Base-by-base conservation (phyloP, 2,329 filamentous ascomycete species). In the Penicillium expansum region DNA sequence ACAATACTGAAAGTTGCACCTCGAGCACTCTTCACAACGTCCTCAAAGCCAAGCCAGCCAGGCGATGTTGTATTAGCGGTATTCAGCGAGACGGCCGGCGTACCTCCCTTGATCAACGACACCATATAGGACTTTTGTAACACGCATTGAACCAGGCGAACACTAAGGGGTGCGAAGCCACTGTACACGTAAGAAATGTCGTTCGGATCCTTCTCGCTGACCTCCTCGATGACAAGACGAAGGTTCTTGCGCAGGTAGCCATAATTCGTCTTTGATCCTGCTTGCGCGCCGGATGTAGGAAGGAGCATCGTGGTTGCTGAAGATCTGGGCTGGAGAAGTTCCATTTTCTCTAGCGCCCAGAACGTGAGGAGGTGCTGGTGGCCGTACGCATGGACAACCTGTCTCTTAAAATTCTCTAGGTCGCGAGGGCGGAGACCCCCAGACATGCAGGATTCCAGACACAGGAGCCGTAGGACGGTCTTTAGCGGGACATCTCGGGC, bases 101-200 rank as follows among this genome's bases (percentile, higher is more conserved):
- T 80, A 16, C 82, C 83, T 30, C 89, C 88, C 64, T 85, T 86
- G 51, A 85, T 86, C 11, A 92, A 82, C 5, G 84, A 86, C 55
- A 87, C 79, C 30, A 99, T 79, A 64, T 92, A 90, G 55, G 91
- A 86, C 74, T 99, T 99, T 73, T 97, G 92, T 47, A 99, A 77
- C 48, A 97, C 84, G 70, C 91, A 94, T 74, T 99, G 95, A 6
- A 99, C 88, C 5, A 99, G 83, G 16, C 94, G 87, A 52, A 97
- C 85, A 43, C 91, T 96, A 13, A 99, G 82, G 0, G 94, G 95
- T 5, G 95, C 94, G 71, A 97, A 99, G 51, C 94, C 95, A 62
- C 91, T 96, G 76, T 97, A 99, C 11, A 97, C 92, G 69, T 99
- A 99, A n/a, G 92, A 89, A 59, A 97, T 88, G 67, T 99, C 94